Evolutionary conservation across 805 yeast genomes (phyloP).

Genomic region (Priceomyces carsonii): DNA sequence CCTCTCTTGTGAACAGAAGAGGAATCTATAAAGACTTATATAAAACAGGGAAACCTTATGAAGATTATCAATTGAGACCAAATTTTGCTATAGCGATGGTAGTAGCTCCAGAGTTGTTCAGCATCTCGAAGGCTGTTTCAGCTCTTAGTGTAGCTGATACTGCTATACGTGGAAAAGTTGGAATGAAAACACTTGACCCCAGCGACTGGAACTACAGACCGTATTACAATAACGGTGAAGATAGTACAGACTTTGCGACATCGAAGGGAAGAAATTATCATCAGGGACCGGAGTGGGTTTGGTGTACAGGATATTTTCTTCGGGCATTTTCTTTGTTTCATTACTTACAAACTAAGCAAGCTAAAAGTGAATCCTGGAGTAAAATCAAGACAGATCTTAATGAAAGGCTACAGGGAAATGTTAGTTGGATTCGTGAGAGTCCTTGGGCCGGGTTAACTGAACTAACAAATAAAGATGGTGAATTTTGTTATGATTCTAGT

Average conservation of each 20-base stretch:
- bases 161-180: slow-evolving; percentile 81
- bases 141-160: slow-evolving; percentile 74
- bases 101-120: slow-evolving; percentile 93
- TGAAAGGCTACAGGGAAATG: slow-evolving; percentile 61
- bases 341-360: slow-evolving; percentile 32
- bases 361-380: slow-evolving; percentile 40
- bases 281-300: slow-evolving; percentile 99
- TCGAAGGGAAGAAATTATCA: slow-evolving; percentile 96
- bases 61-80: slow-evolving; percentile 91
- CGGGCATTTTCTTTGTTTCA: slow-evolving; percentile 70
- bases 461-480: slow-evolving; percentile 86
- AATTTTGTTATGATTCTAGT: slow-evolving; percentile 77
- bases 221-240: slow-evolving; percentile 77
- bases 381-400: slow-evolving; percentile 61
- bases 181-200: slow-evolving; percentile 92
- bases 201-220: slow-evolving; percentile 91
- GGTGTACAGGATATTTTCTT: slow-evolving; percentile 86
- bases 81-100: slow-evolving; percentile 90
- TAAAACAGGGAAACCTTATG: slow-evolving; percentile 80
- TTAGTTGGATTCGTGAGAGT: slow-evolving; percentile 68
- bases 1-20: slow-evolving; percentile 74
- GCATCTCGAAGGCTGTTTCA: slow-evolving; percentile 54
- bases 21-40: slow-evolving; percentile 92
- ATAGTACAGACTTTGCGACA: slow-evolving; percentile 84
- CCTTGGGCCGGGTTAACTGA: slow-evolving; percentile 95